These are phyloP conservation scores for Ceratobasidium sp. DNA, from an alignment of 1,284 basidiomycete species.

Conservation along the genomic window DNA sequence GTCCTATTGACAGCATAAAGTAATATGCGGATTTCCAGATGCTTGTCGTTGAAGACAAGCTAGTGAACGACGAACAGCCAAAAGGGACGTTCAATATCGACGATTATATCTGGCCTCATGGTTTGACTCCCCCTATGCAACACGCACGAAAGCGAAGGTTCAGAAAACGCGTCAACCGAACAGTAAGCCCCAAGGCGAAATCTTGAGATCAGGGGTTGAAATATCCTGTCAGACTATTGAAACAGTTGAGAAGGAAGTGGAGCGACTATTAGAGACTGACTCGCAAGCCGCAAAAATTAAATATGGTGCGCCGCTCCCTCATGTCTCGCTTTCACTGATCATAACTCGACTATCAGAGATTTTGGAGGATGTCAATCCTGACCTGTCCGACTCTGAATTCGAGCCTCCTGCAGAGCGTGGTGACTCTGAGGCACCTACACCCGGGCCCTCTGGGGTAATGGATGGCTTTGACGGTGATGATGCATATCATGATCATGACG, in stretches of 20 bases:
- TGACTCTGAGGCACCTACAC: constrained; percentile 63
- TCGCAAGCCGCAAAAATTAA: constrained; percentile 78
- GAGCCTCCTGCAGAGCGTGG: constrained; percentile 63
- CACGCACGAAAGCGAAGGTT: constrained; percentile 93
- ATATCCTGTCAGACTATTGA: constrained; percentile 77
- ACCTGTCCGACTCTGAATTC: constrained; percentile 86
- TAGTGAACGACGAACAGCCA: constrained; percentile 67
- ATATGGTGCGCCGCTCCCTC: constrained; percentile 63
- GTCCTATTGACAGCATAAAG: neutral
- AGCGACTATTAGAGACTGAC: constrained; percentile 88
- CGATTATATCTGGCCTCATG: constrained; percentile 98
- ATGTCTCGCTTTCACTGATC: neutral
- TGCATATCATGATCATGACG: constrained; percentile 32
- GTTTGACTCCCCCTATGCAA: constrained; percentile 91
- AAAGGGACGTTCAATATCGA: constrained; percentile 81
- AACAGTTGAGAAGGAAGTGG: constrained; percentile 96
- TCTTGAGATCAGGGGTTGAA: neutral
- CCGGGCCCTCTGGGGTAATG: constrained; percentile 17
- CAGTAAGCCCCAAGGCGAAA: constrained; percentile 57
- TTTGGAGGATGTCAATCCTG: constrained; percentile 83
- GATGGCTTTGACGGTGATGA: constrained; percentile 29
- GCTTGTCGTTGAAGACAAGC: constrained; percentile 82
- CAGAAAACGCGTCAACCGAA: constrained; percentile 84
- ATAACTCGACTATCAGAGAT: constrained; percentile 59
- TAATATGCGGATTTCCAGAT: constrained; percentile 57